phyloP scores from a whole-genome alignment of 2,329 filamentous ascomycete genomes.

The Knoxdaviesia proteae region DNA sequence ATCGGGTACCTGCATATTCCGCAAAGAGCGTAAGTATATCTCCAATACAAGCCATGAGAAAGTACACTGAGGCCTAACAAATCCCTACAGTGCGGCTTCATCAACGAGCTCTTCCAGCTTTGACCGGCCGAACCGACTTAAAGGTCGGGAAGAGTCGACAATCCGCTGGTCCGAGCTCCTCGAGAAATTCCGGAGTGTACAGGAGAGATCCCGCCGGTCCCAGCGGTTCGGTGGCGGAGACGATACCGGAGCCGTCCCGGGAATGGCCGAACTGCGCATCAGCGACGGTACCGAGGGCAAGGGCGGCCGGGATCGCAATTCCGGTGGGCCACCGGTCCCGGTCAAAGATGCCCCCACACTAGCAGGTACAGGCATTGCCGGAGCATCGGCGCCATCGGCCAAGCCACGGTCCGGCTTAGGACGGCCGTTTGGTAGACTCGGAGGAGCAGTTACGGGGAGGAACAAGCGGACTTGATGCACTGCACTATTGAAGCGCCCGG shows the following conservation, averaged over 20 bases:
- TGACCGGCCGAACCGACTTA: conserved; percentile 61
- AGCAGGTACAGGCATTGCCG: conserved; percentile 9
- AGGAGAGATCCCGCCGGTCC: conserved; percentile 61
- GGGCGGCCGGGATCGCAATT: conserved; percentile 19
- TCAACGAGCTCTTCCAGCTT: conserved; percentile 33
- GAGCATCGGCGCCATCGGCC: conserved; percentile 15
- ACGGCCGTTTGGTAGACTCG: conserved; percentile 47
- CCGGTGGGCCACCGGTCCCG: conserved; percentile 18
- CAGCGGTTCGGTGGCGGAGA: conserved; percentile 35
- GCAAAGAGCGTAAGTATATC: conserved; percentile 46
- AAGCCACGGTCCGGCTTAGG: conserved; percentile 41
- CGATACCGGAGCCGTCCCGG: conserved; percentile 25
- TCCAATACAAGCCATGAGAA: background rate
- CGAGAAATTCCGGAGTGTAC: conserved; percentile 82
- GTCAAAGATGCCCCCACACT: conserved; percentile 25
- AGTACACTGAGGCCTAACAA: background rate
- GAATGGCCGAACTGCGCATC: conserved; percentile 19
- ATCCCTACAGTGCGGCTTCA: background rate
- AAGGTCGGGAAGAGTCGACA: conserved; percentile 56
- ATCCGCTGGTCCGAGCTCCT: conserved; percentile 86
- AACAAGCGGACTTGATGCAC: conserved; percentile 23
- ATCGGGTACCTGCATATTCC: conserved; percentile 86
- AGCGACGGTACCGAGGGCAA: conserved; percentile 19
- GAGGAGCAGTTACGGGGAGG: conserved; percentile 48
- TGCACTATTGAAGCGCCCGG: background rate